Evolutionary conservation across 306 rosid genomes (phyloP).

Genomic region (Prunus mongolica): DNA sequence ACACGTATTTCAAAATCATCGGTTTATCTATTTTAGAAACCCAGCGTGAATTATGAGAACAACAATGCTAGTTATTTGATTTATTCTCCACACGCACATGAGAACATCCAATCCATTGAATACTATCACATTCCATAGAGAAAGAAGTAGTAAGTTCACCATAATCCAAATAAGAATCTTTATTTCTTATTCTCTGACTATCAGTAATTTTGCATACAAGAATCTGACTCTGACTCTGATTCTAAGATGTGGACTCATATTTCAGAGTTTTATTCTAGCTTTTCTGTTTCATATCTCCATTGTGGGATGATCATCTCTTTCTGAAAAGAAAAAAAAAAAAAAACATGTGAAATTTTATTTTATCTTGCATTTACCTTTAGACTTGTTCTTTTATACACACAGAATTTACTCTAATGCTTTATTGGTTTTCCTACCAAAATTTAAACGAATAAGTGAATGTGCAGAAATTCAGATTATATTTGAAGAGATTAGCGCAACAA

Average conservation of each 20-base stretch:
- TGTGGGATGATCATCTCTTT: neutral
- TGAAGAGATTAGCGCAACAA: conserved; percentile 61
- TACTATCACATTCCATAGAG: neutral
- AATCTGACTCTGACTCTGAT: neutral
- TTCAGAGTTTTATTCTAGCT: neutral
- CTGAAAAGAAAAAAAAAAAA: neutral
- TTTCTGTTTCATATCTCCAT: neutral
- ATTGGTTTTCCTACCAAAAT: neutral
- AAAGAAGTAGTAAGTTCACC: neutral
- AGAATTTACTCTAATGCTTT: neutral
- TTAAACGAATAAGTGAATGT: neutral
- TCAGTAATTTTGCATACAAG: neutral
- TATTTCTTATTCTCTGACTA: neutral
- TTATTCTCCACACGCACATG: neutral
- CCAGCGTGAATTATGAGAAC: neutral
- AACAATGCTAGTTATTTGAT: neutral
- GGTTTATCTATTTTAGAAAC: neutral
- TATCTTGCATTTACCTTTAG: neutral
- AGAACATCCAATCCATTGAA: neutral
- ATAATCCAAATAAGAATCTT: neutral
- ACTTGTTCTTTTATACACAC: neutral
- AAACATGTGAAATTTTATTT: neutral
- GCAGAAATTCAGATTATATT: conserved; percentile 64
- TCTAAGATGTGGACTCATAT: neutral
- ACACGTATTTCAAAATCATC: neutral